Evolutionary conservation across 1,284 basidiomycete species (phyloP), one percentile per base, ranked within the genome.

Genomic region (Microbotryum violaceum): DNA sequence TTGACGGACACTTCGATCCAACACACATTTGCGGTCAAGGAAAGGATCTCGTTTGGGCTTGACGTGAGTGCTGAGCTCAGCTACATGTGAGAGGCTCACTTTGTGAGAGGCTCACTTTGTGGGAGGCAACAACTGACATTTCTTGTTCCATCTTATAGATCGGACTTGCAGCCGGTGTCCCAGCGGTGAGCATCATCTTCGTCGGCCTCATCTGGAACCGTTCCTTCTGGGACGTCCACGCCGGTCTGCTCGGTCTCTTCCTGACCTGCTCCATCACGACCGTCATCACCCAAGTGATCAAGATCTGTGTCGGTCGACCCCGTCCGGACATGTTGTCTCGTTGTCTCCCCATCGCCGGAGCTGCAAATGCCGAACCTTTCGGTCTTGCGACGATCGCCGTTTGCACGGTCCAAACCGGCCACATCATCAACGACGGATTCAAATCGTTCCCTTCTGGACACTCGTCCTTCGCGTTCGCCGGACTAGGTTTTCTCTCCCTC

Each of bases 401-500:
- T 58, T 98, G 94, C 76, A 90, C 89, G 14, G 69, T 69, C 20
- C 4, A 45, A 21, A 59, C 59, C 3, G 54, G 61, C 9, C 12
- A 57, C 21, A 57, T 31, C 54, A 62, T 93, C 69, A 78, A 81
- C 37, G 91, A 94, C 73, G 93, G 93, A 0, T 97, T 92, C 79
- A 83, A 89, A 70, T 91, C 88, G 4, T 67, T 98, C 76, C 90
- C 90, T 6, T 91, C 88, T 55, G 94, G 94, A 0, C 94, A 97
- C 77, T 85, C 89, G 2, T 64, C 62, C 4, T 64, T 69, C 45
- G 88, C 91, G 0, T 97, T 93, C 72, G 89, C 91, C 10, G 93
- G 94, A 1, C 80, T 97, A 4, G 89, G 89, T 2, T 97, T 92
- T 77, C 78, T 98, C 44, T 80, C 87, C 5, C 87, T 90, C 67